Conservation (phyloP, 345 rosid genomes). For the Eucalyptus camaldulensis region DNA sequence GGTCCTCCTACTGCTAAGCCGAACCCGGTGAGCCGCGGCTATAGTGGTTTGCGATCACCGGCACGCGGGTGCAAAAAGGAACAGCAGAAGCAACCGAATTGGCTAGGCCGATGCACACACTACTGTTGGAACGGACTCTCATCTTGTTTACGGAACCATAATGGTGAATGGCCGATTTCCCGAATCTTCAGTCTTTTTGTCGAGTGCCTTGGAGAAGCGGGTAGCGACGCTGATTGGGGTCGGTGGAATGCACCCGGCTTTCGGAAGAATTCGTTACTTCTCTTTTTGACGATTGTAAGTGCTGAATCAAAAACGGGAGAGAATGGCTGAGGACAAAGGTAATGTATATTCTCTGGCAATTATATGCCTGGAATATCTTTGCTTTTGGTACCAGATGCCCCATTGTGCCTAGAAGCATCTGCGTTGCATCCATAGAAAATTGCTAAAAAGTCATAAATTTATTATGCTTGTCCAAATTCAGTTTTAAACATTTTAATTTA, state of each 20-base stretch:
- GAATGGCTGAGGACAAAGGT: background rate
- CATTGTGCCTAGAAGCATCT: background rate
- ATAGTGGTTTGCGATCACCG: background rate
- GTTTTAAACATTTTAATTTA: too few species aligned
- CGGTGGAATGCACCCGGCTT: background rate
- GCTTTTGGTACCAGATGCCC: background rate
- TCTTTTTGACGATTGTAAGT: background rate
- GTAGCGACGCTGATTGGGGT: background rate
- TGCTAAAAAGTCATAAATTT: too few species aligned
- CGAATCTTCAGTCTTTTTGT: background rate
- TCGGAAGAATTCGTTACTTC: background rate
- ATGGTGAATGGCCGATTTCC: background rate
- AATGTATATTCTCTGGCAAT: background rate
- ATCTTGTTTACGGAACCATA: background rate
- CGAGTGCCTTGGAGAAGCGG: background rate
- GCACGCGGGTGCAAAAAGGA: background rate
- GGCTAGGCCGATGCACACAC: fast-evolving
- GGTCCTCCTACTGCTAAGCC: background rate
- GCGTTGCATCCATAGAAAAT: background rate
- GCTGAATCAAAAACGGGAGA: background rate
- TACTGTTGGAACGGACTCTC: background rate
- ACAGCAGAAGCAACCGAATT: background rate
- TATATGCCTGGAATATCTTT: background rate
- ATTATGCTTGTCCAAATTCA: background rate
- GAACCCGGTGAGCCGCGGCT: background rate